Conservation (phyloP, 305 asterid species). For the Ajuga reptans region DNA sequence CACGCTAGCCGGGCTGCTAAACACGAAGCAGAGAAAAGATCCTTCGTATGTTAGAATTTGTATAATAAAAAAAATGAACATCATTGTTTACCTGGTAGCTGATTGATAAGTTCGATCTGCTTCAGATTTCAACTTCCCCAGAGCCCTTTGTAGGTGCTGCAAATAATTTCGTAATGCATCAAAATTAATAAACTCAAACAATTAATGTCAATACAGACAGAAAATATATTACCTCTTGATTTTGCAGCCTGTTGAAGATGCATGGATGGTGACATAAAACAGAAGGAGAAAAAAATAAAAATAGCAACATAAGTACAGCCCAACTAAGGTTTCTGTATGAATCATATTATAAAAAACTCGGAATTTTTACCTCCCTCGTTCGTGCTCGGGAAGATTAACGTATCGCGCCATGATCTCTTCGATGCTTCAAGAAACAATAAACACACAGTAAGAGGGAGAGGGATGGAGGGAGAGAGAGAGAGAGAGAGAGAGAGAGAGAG, state of each 20-base stretch:
- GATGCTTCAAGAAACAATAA: conserved; percentile 34
- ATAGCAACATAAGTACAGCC: background rate
- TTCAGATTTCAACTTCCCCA: conserved; percentile 66
- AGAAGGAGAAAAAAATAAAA: background rate
- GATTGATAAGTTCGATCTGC: conserved; percentile 41
- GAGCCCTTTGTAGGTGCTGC: conserved; percentile 66
- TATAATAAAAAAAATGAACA: background rate
- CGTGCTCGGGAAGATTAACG: conserved; percentile 77
- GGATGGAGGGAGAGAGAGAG: no score
- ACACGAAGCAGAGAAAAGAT: background rate
- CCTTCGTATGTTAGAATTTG: background rate
- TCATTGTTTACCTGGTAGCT: conserved; percentile 36
- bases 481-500: background rate
- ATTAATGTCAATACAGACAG: background rate
- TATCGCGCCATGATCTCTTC: conserved; percentile 64
- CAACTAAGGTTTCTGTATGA: background rate
- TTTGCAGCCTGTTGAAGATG: conserved; percentile 56
- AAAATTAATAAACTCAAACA: background rate
- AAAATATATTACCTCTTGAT: conserved; percentile 55
- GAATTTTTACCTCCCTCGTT: conserved; percentile 59
- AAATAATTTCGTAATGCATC: background rate
- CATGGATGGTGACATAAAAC: conserved; percentile 4
- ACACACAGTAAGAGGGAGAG: background rate
- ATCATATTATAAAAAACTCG: background rate
- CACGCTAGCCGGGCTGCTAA: conserved; percentile 47